Percentiles rank a stretch among this genome's conserved stretches.
Conservation (phyloP, 441 rosid genomes). For the Erodium texanum region DNA sequence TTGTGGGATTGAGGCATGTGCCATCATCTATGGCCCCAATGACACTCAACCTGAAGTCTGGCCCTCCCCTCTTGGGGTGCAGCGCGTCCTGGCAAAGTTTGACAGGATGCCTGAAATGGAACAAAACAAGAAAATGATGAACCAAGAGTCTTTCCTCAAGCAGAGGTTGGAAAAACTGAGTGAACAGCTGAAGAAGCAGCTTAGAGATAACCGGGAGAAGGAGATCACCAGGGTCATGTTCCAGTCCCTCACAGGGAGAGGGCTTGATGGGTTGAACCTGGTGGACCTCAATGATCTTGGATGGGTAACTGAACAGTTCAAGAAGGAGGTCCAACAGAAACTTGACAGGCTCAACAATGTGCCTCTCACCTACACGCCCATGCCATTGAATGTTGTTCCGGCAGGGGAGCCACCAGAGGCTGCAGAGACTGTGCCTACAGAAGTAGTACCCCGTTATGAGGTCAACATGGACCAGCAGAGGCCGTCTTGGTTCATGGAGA, state of each 20-base stretch:
- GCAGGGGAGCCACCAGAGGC: neutral
- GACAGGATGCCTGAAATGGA: slow-evolving; percentile 20
- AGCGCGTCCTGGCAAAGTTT: slow-evolving; percentile 17
- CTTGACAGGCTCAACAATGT: slow-evolving; percentile 1
- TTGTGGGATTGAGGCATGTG: slow-evolving; percentile 50
- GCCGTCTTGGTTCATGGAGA: neutral
- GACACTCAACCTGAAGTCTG: slow-evolving; percentile 37
- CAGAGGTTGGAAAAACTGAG: slow-evolving; percentile 13
- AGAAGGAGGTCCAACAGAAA: neutral
- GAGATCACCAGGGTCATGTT: neutral
- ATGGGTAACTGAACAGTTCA: neutral
- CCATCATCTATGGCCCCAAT: slow-evolving; percentile 36
- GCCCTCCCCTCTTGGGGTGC: slow-evolving; percentile 31
- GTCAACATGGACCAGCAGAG: neutral
- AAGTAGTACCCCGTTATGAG: neutral
- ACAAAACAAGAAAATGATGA: slow-evolving; percentile 29
- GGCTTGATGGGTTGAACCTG: neutral
- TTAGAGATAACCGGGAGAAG: neutral
- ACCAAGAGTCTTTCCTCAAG: slow-evolving; percentile 26
- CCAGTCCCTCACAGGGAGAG: neutral
- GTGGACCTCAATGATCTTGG: neutral
- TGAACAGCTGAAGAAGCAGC: slow-evolving; percentile 14
- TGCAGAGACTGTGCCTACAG: neutral
- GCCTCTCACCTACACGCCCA: neutral
- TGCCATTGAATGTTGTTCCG: neutral